Percentiles rank a stretch among this genome's conserved stretches.
phyloP scores from a whole-genome alignment of 441 rosid species.

The Dalechampia spathulata region DNA sequence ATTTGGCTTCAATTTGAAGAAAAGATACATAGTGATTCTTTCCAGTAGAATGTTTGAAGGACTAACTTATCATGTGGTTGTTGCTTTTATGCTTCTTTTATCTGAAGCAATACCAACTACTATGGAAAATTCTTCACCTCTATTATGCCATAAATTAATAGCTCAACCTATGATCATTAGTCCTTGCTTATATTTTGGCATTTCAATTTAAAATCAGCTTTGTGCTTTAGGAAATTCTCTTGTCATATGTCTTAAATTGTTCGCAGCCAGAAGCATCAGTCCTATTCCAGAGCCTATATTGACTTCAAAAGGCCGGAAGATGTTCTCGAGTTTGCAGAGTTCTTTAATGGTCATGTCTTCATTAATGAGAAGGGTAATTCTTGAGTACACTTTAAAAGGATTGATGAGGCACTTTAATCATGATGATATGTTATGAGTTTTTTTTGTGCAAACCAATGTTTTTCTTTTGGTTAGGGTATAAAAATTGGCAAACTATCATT shows the following conservation, averaged over 20 bases:
- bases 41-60: neutral
- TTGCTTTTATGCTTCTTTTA: neutral
- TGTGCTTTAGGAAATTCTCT: neutral
- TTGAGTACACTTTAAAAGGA: conserved; percentile 12
- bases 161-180: too few species aligned
- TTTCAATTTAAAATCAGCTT: neutral
- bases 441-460: conserved; percentile 5
- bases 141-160: too few species aligned
- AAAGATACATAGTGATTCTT: too few species aligned
- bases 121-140: neutral
- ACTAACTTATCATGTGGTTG: neutral
- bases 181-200: neutral
- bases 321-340: conserved; percentile 66
- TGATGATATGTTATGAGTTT: conserved; percentile 3
- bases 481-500: neutral
- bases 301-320: conserved; percentile 61
- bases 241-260: neutral
- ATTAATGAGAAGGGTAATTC: conserved; percentile 73
- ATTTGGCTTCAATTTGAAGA: too few species aligned
- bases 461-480: conserved; percentile 12
- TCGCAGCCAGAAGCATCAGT: conserved; percentile 58
- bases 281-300: conserved; percentile 56
- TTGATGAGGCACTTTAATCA: conserved; percentile 6
- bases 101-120: neutral
- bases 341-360: conserved; percentile 66